Evolutionary conservation across 768 basidiomycete species (phyloP).

Genomic region (Mycena olivaceomarginata): DNA sequence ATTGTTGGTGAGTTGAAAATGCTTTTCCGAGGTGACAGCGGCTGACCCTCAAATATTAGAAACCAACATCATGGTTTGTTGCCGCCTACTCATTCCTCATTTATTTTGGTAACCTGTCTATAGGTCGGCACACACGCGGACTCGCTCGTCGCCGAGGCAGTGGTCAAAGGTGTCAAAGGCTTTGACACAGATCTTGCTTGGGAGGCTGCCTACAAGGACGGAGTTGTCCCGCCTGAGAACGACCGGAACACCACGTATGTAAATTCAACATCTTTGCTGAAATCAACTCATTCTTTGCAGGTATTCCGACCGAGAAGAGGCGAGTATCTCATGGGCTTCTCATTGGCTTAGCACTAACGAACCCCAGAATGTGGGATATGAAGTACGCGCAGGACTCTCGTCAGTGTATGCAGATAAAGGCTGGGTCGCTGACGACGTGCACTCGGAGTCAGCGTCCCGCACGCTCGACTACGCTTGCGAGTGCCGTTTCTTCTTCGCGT

Average conservation of each 20-base stretch:
- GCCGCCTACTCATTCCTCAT: background rate
- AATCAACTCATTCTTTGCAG: slow-evolving; percentile 53
- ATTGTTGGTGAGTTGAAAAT: slow-evolving; percentile 69
- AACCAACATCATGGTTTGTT: slow-evolving; percentile 87
- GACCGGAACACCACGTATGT: slow-evolving; percentile 73
- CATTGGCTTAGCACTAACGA: background rate
- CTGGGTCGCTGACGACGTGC: slow-evolving; percentile 87
- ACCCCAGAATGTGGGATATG: slow-evolving; percentile 80
- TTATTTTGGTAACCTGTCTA: background rate
- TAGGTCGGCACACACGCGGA: slow-evolving; percentile 89
- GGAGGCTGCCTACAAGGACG: slow-evolving; percentile 86
- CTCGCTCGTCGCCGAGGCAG: slow-evolving; percentile 84
- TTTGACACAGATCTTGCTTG: slow-evolving; percentile 82
- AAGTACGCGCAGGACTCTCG: slow-evolving; percentile 87
- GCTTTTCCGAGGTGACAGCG: background rate
- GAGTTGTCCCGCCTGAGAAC: slow-evolving; percentile 74
- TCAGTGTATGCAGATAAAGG: slow-evolving; percentile 81
- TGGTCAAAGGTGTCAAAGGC: slow-evolving; percentile 76
- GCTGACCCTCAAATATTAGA: slow-evolving; percentile 57
- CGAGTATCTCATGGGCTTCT: slow-evolving; percentile 44
- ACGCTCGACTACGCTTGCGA: slow-evolving; percentile 88
- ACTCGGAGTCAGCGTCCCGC: slow-evolving; percentile 87
- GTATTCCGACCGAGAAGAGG: slow-evolving; percentile 86
- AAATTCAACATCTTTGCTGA: background rate
- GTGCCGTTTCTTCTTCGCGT: slow-evolving; percentile 43